These are phyloP conservation scores for Kodamaea sp. DNA, from an alignment of 1,139 yeast species.

Conservation along the genomic window DNA sequence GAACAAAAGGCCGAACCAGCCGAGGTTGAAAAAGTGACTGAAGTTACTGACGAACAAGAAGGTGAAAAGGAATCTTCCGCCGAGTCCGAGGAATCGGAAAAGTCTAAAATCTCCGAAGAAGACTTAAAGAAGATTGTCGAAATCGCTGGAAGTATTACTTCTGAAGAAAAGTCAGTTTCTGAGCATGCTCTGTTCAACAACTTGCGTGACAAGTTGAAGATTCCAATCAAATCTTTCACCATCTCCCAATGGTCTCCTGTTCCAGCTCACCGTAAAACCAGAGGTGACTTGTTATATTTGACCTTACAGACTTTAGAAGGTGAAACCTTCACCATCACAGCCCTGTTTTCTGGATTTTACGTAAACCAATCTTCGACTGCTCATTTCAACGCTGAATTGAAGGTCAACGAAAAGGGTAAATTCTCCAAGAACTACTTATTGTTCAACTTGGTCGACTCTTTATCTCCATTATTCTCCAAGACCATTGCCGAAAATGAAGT, in stretches of 20 bases:
- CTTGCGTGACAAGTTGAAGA: slow-evolving; percentile 25
- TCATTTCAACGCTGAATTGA: slow-evolving; percentile 67
- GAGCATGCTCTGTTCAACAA: slow-evolving; percentile 19
- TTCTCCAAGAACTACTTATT: slow-evolving; percentile 48
- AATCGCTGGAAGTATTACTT: slow-evolving; percentile 13
- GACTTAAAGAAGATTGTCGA: slow-evolving; percentile 12
- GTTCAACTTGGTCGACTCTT: slow-evolving; percentile 48
- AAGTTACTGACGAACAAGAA: slow-evolving; percentile 4
- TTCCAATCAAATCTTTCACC: slow-evolving; percentile 55
- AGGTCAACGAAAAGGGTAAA: slow-evolving; percentile 40
- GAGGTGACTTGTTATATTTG: slow-evolving; percentile 82
- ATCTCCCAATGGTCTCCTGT: slow-evolving; percentile 90
- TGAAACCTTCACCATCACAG: slow-evolving; percentile 75
- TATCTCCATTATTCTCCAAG: slow-evolving; percentile 55
- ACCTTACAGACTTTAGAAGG: slow-evolving; percentile 78
- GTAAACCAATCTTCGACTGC: slow-evolving; percentile 68
- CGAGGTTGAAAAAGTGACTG: neutral
- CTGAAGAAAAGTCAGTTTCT: slow-evolving; percentile 9
- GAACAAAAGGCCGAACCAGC: slow-evolving; percentile 7
- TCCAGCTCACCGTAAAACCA: slow-evolving; percentile 59
- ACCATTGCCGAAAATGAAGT: slow-evolving; percentile 43
- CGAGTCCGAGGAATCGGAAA: slow-evolving; percentile 13
- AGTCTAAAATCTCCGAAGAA: slow-evolving; percentile 18
- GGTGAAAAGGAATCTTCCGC: slow-evolving; percentile 9
- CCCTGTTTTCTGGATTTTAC: slow-evolving; percentile 75